Conservation (phyloP, 768 basidiomycete genomes). For the Astraeus odoratus region DNA sequence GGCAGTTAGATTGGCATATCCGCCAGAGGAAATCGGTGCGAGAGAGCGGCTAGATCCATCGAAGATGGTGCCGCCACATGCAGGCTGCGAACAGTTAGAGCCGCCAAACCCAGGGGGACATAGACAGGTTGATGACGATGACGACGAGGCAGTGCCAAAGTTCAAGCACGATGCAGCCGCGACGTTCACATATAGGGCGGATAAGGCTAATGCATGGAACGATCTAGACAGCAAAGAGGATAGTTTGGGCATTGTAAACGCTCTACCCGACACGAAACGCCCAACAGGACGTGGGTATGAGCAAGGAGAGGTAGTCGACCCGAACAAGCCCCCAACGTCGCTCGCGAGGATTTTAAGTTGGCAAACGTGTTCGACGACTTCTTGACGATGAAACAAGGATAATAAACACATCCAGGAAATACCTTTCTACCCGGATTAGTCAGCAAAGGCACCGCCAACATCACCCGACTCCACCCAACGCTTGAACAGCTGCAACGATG, state of each 20-base stretch:
- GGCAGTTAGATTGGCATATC: slow-evolving; percentile 59
- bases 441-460: background rate
- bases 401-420: no score
- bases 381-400: no score
- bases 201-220: slow-evolving; percentile 7
- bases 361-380: background rate
- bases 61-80: slow-evolving; percentile 79
- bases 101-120: slow-evolving; percentile 85
- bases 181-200: slow-evolving; percentile 9
- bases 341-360: background rate
- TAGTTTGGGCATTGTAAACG: slow-evolving; percentile 6
- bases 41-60: slow-evolving; percentile 55
- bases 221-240: background rate
- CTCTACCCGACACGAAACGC: background rate
- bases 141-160: slow-evolving; percentile 14
- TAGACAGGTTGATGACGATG: slow-evolving; percentile 36
- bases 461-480: background rate
- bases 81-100: slow-evolving; percentile 56
- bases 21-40: slow-evolving; percentile 28
- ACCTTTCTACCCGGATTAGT: no score
- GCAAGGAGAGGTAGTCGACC: background rate
- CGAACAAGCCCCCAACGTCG: background rate
- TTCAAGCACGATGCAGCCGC: slow-evolving; percentile 24
- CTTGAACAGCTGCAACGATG: slow-evolving; percentile 32
- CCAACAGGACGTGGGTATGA: background rate